Evolutionary conservation across 2,329 filamentous ascomycete genomes (phyloP), one percentile per base, ranked within the genome.

Genomic region (Gliomastix tumulicola): DNA sequence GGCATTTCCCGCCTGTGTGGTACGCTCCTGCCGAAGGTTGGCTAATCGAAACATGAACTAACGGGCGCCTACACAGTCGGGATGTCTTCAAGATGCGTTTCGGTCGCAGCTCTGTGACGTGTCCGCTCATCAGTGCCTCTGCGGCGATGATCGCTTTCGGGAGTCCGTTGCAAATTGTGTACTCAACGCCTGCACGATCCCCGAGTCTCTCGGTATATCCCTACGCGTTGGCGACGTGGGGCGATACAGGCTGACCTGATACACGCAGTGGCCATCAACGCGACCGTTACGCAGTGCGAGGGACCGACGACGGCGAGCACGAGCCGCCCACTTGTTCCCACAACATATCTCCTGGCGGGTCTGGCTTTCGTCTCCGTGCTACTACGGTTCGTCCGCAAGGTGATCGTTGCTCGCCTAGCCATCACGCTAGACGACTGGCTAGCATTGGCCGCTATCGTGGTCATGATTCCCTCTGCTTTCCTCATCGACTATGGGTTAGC

Each of bases 281-380:
- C 48, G 4, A 56, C 49, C 2, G 37, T 50, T 2, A 49, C 43
- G 3, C 44, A 40, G 17, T 61, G 52, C 42, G 38, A 39, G 23
- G 43, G 18, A 36, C 53, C n/a, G 44, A 50, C 4, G 51, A 64
- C 10, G 56, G 47, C 5, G 38, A 59, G 12, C 60, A 63, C 43
- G 61, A 65, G 31, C 59, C 12, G 40, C 44, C 3, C 49, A 53
- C 2, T 34, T 54, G n/a, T 2, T 56, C 19, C 37, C 46, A n/a
- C n/a, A n/a, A n/a, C n/a, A n/a, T n/a, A n/a, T n/a, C n/a, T n/a
- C n/a, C n/a, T n/a, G n/a, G n/a, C n/a, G n/a, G n/a, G n/a, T n/a
- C n/a, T n/a, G n/a, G n/a, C n/a, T n/a, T n/a, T n/a, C n/a, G n/a
- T 57, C 30, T 56, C 62, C 34, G 49, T 68, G 20, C 38, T 56